These are phyloP conservation scores for Begonia peltatifolia DNA, from an alignment of 306 rosid genomes.

Conservation along the genomic window DNA sequence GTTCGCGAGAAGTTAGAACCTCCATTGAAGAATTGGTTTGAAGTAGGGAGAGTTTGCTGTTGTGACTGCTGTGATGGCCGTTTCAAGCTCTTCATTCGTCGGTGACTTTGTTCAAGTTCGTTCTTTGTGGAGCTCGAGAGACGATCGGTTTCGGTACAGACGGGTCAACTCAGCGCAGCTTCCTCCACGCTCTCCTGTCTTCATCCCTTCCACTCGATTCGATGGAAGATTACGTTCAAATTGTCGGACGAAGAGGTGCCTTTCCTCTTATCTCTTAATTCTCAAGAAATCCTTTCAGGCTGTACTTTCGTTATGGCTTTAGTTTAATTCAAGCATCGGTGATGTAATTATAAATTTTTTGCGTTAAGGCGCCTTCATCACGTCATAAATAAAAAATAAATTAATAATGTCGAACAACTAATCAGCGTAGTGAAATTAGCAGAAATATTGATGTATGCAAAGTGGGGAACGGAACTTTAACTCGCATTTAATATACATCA, in stretches of 20 bases:
- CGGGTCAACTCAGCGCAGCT: slow-evolving; percentile 13
- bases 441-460: not conserved
- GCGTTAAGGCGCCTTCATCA: not conserved
- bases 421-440: not conserved
- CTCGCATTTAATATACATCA: too few relatives aligned
- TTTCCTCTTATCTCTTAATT: not conserved
- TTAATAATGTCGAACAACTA: not conserved
- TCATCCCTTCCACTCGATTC: slow-evolving; percentile 6
- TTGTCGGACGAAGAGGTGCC: slow-evolving; percentile 21
- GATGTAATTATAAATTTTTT: not conserved
- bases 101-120: slow-evolving; percentile 9
- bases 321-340: not conserved
- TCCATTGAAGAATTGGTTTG: too few relatives aligned
- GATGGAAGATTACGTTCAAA: slow-evolving; percentile 9
- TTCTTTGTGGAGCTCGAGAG: slow-evolving; percentile 10
- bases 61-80: slow-evolving; percentile 17
- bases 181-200: slow-evolving; percentile 10
- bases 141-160: slow-evolving; percentile 4
- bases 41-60: not conserved
- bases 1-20: too few relatives aligned
- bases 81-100: slow-evolving; percentile 12
- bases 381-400: not conserved
- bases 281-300: not conserved
- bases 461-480: too few relatives aligned
- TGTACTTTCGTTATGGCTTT: not conserved